phyloP scores from a whole-genome alignment of 108 stramenopile genomes.

The Nitzschia inconspicua region DNA sequence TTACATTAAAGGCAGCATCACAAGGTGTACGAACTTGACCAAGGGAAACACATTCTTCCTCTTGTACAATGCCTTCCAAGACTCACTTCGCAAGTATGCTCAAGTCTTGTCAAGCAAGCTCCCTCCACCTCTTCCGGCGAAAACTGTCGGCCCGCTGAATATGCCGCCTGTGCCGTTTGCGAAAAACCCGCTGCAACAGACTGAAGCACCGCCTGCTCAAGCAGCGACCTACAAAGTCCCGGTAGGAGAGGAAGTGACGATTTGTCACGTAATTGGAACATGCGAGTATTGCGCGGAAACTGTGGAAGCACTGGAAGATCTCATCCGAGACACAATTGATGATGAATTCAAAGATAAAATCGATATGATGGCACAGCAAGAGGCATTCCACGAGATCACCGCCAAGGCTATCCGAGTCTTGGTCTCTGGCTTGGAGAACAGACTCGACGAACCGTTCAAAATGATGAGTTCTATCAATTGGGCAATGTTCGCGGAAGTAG shows the following conservation, averaged over 20 bases:
- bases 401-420: slow-evolving; percentile 87
- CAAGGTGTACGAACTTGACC: slow-evolving; percentile 91
- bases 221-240: slow-evolving; percentile 60
- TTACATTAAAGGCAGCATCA: slow-evolving; percentile 95
- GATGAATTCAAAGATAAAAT: slow-evolving; percentile 74
- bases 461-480: slow-evolving; percentile 81
- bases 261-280: slow-evolving; percentile 94
- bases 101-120: slow-evolving; percentile 73
- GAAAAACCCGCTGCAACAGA: slow-evolving; percentile 34
- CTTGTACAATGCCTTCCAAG: slow-evolving; percentile 86
- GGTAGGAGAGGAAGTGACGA: slow-evolving; percentile 79
- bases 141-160: slow-evolving; percentile 40
- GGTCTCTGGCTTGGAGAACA: slow-evolving; percentile 80
- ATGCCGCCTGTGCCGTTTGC: slow-evolving; percentile 34
- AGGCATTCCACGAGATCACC: slow-evolving; percentile 89
- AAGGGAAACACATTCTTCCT: slow-evolving; percentile 94
- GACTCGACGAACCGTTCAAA: slow-evolving; percentile 74
- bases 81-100: slow-evolving; percentile 82
- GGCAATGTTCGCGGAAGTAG: slow-evolving; percentile 80
- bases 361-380: slow-evolving; percentile 84
- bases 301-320: slow-evolving; percentile 90
- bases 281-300: slow-evolving; percentile 98
- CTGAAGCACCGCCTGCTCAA: slow-evolving; percentile 9
- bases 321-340: slow-evolving; percentile 90
- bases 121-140: slow-evolving; percentile 42